Evolutionary conservation across 148 eudicot species (phyloP), one percentile per base, ranked within the genome.

Genomic region (Vaccinium myrtillus): DNA sequence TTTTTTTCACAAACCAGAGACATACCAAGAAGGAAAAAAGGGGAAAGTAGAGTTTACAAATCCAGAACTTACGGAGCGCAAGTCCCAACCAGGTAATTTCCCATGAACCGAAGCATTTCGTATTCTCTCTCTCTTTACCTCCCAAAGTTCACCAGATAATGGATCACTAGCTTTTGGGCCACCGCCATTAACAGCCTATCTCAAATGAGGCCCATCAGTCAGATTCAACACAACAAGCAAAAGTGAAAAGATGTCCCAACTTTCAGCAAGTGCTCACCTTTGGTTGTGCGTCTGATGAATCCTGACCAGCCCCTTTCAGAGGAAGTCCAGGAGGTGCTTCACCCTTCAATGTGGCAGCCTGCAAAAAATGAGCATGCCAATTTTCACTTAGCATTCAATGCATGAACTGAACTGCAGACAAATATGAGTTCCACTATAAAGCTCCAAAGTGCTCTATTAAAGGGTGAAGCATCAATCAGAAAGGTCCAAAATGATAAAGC

Each of bases 331-430:
- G 93, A 69, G 99, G 99, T 21, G 99, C 95, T 92, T 95, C 98
- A 78, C 99, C 99, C 87, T 97, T 97, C 84, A 97, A 92, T 85
- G 99, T 97, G 89, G 99, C 98, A 83, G 98, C 98, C 99, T 97
- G 89, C 75, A 82, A 39, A 78, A 73, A 9, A 81, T 25, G 49
- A 49, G 25, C 56, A 69, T 3, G 5, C 50, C 59, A 75, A 49
- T 32, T 85, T 14, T 12, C 39, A 46, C 19, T 75, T 77, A 14
- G 70, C 32, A 67, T 53, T 21, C 81, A 71, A 82, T 59, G 25
- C 27, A 10, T 85, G 79, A 84, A 69, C 36, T 43, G 56, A 71
- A 71, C 11, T 53, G 55, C 39, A 69, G 39, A 27, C 74, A 69
- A 27, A 30, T 69, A 27, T 27, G 39, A 27, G 13, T 69, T 69